phyloP scores from a whole-genome alignment of 1,284 basidiomycete species.

The Cutaneotrichosporon sp. region DNA sequence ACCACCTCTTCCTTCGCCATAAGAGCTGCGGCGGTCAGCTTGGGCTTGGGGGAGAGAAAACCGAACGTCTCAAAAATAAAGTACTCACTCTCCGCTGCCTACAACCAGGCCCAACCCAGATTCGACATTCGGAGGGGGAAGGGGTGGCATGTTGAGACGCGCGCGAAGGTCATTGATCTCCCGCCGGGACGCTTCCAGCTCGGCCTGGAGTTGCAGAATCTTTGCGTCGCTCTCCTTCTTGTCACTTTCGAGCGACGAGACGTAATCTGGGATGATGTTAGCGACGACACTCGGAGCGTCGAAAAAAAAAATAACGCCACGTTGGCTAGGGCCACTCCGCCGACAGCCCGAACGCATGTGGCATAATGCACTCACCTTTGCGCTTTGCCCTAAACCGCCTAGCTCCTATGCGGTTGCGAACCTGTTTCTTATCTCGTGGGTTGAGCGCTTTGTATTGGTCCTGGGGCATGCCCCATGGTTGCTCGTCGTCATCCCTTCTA shows the following conservation, averaged over 20 bases:
- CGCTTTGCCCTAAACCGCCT: slow-evolving; percentile 41
- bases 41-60: no score
- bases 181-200: slow-evolving; percentile 23
- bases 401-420: slow-evolving; percentile 42
- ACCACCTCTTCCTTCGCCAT: background rate
- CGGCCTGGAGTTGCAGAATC: slow-evolving; percentile 16
- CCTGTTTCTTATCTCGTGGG: slow-evolving; percentile 43
- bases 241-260: slow-evolving; percentile 10
- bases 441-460: slow-evolving; percentile 41
- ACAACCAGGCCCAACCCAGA: slow-evolving; percentile 1
- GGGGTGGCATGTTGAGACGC: slow-evolving; percentile 19
- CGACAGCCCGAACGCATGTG: background rate
- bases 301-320: background rate
- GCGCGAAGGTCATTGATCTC: slow-evolving; percentile 34
- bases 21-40: background rate
- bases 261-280: slow-evolving; percentile 13
- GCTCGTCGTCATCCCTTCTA: slow-evolving; percentile 19
- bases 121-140: slow-evolving; percentile 9
- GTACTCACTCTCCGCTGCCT: slow-evolving; percentile 1
- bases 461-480: slow-evolving; percentile 46
- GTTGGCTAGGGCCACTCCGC: background rate
- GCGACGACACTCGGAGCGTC: background rate
- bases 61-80: no score
- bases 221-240: slow-evolving; percentile 26
- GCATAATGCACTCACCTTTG: slow-evolving; percentile 32